Percentiles rank a stretch among this genome's conserved stretches.
Conservation (phyloP, 2,329 filamentous ascomycete genomes). For the Capronia coronata region DNA sequence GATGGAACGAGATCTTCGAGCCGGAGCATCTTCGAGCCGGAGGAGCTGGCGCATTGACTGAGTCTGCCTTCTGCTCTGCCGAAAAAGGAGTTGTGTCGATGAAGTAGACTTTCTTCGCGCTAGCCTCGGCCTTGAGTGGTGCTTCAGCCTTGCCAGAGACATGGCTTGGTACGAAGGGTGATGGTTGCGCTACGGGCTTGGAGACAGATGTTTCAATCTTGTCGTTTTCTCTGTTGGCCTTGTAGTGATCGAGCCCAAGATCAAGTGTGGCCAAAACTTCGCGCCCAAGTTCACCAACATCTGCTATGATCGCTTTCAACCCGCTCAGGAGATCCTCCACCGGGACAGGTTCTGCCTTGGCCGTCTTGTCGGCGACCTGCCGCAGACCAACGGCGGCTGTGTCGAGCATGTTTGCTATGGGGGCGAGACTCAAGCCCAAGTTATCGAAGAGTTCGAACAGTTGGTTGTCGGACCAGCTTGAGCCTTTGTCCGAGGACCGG, state of each 20-base stretch:
- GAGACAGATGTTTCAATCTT: background rate
- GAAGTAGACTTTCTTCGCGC: conserved; percentile 16
- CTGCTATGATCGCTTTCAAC: conserved; percentile 38
- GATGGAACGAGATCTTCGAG: background rate
- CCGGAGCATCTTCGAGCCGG: background rate
- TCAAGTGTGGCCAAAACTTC: conserved; percentile 17
- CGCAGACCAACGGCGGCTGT: conserved; percentile 34
- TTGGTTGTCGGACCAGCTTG: conserved; percentile 33
- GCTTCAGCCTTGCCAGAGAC: background rate
- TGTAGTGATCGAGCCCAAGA: conserved; percentile 4
- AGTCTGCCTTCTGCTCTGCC: too few relatives aligned
- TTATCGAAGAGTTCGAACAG: conserved; percentile 34
- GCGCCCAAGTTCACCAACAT: conserved; percentile 32
- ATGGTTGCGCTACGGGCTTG: background rate
- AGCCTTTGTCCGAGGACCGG: conserved; percentile 7
- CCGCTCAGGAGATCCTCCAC: conserved; percentile 36
- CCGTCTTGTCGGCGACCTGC: conserved; percentile 34
- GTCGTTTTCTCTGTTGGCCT: conserved; percentile 5
- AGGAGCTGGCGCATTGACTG: background rate
- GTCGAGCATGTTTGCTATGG: conserved; percentile 34
- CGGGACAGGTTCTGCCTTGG: conserved; percentile 34
- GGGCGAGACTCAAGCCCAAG: conserved; percentile 36
- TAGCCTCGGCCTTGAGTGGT: background rate
- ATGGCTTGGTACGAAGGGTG: background rate
- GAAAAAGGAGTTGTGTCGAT: too few relatives aligned